These are phyloP conservation scores for Fraxinus anomala DNA, from an alignment of 257 asterid genomes.

Conservation along the genomic window DNA sequence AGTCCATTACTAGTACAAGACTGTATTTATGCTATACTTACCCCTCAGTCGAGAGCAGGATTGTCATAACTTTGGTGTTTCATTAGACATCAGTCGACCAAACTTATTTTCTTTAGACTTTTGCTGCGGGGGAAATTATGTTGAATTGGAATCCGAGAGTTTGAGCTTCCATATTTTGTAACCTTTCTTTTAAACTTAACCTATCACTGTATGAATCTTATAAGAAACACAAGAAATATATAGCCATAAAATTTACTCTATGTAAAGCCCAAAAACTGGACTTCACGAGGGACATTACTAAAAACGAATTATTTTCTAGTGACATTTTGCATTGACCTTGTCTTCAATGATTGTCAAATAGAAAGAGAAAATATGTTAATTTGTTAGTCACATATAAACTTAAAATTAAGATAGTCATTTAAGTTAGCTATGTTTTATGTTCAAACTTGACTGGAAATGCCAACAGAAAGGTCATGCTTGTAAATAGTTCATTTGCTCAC, in stretches of 20 bases:
- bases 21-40: too few species aligned
- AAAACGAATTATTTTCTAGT: not conserved
- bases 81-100: too few species aligned
- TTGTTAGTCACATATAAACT: not conserved
- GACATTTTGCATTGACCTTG: not conserved
- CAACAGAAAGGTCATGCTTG: not conserved
- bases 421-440: not conserved
- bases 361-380: not conserved
- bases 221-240: not conserved
- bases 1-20: too few species aligned
- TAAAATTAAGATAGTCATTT: not conserved
- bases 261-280: not conserved
- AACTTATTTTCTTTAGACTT: too few species aligned
- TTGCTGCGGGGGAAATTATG: too few species aligned
- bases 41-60: too few species aligned
- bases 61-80: too few species aligned
- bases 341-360: not conserved
- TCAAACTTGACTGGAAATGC: not conserved
- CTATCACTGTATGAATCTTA: not conserved
- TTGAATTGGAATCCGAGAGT: too few species aligned
- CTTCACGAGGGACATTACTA: not conserved
- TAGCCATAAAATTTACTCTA: too few species aligned
- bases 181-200: not conserved
- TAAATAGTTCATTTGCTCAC: slow-evolving; percentile 37
- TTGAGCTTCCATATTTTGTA: not conserved